Evolutionary conservation across 768 basidiomycete species (phyloP).

Genomic region (Sarcomyxa edulis): DNA sequence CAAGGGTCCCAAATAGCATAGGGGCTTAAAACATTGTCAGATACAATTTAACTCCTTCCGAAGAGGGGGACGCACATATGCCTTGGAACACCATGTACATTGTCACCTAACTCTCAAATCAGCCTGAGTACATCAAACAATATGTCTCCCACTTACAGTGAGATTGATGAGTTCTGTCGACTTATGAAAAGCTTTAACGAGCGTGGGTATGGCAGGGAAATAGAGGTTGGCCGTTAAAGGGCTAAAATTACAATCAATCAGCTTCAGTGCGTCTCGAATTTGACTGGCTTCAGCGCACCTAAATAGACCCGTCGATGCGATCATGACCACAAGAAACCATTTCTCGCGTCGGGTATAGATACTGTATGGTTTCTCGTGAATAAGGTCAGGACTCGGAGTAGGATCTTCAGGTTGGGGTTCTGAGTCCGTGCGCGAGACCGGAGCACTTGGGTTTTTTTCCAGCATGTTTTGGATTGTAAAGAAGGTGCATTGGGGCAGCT

Average conservation of each 20-base stretch:
- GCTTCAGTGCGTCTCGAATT: too few relatives aligned
- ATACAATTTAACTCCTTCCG: background rate
- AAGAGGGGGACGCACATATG: constrained; percentile 33
- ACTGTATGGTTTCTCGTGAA: too few relatives aligned
- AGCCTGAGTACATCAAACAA: too few relatives aligned
- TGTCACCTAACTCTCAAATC: too few relatives aligned
- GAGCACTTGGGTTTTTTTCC: too few relatives aligned
- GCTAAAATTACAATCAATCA: too few relatives aligned
- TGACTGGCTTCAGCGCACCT: constrained; percentile 8
- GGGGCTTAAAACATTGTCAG: constrained; percentile 34
- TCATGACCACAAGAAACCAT: constrained; percentile 15
- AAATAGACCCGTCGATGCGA: constrained; percentile 13
- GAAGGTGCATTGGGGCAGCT: too few relatives aligned
- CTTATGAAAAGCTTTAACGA: constrained; percentile 57
- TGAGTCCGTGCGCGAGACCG: too few relatives aligned
- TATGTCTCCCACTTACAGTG: too few relatives aligned
- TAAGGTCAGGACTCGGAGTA: too few relatives aligned
- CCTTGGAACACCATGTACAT: constrained; percentile 72
- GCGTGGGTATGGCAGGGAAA: constrained; percentile 70
- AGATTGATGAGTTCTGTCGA: constrained; percentile 72
- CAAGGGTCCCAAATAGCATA: constrained; percentile 67
- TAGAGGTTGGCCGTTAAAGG: constrained; percentile 76
- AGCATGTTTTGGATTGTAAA: too few relatives aligned
- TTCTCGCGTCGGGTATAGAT: constrained; percentile 13
- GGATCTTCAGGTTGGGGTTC: too few relatives aligned